Evolutionary conservation across 345 rosid species (phyloP).

Genomic region (Brassica napus): DNA sequence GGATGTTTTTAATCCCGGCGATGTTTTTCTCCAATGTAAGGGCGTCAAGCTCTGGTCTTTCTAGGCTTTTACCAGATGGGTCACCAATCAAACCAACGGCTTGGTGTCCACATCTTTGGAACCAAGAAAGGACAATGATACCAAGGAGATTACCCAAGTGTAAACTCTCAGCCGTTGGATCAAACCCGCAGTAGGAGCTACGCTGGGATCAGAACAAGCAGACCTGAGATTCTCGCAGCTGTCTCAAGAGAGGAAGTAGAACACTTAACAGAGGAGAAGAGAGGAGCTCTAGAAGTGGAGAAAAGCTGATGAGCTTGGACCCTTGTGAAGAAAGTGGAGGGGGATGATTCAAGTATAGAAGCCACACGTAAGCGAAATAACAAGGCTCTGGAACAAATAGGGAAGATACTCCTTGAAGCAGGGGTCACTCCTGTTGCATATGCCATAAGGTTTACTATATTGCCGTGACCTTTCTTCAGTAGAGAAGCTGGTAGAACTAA

Average conservation of each 20-base stretch:
- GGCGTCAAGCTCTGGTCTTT: slow-evolving; percentile 81
- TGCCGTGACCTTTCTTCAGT: background rate
- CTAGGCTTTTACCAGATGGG: slow-evolving; percentile 92
- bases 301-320: no score
- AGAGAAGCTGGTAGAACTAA: slow-evolving; percentile 13
- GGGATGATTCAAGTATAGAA: no score
- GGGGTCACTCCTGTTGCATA: slow-evolving; percentile 38
- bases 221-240: no score
- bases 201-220: no score
- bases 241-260: no score
- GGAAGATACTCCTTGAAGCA: slow-evolving; percentile 44
- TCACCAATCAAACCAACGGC: slow-evolving; percentile 90
- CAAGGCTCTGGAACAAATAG: slow-evolving; percentile 41
- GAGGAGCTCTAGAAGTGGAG: no score
- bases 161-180: no score
- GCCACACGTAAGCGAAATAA: slow-evolving; percentile 38
- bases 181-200: no score
- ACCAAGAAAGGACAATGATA: slow-evolving; percentile 93
- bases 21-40: slow-evolving; percentile 60
- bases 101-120: slow-evolving; percentile 82
- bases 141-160: slow-evolving; percentile 91
- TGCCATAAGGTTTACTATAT: slow-evolving; percentile 5
- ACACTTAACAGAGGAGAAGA: no score
- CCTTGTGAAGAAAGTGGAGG: no score
- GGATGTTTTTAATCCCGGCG: slow-evolving; percentile 50